These are phyloP conservation scores for Talaromyces funiculosus DNA, from an alignment of 2,329 filamentous ascomycete genomes.

Conservation along the genomic window DNA sequence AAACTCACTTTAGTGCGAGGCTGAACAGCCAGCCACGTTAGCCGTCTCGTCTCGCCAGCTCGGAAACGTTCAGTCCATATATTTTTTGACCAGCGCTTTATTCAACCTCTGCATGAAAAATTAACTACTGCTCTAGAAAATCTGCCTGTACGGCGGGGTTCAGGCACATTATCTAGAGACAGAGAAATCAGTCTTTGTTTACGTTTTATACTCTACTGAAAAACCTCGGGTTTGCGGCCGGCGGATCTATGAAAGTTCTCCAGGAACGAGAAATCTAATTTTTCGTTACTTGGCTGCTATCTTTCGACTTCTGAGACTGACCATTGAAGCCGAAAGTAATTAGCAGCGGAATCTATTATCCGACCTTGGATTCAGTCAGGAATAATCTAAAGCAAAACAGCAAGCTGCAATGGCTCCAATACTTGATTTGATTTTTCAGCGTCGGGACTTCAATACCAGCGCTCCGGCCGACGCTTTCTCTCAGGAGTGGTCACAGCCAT, in stretches of 20 bases:
- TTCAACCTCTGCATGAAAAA: background rate
- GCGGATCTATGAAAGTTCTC: background rate
- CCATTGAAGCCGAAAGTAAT: background rate
- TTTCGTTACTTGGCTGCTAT: background rate
- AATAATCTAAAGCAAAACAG: background rate
- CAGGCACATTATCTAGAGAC: background rate
- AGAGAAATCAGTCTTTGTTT: background rate
- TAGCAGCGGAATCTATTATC: too few relatives aligned
- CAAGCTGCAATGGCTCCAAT: constrained; percentile 10
- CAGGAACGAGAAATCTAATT: background rate
- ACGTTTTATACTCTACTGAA: background rate
- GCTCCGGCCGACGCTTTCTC: constrained; percentile 5
- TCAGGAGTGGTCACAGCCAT: constrained; percentile 13
- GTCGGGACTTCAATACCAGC: constrained; percentile 10
- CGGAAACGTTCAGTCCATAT: background rate
- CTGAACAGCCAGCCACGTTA: background rate
- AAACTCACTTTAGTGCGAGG: background rate
- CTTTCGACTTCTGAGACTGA: background rate
- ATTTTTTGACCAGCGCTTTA: background rate
- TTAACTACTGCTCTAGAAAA: background rate
- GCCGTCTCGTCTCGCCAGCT: background rate
- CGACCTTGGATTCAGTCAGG: background rate
- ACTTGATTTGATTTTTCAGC: constrained; percentile 6
- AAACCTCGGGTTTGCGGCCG: background rate
- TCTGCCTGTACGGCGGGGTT: background rate